Conservation (phyloP, 2,329 filamentous ascomycete genomes). For the Neopestalotiopsis clavispora region DNA sequence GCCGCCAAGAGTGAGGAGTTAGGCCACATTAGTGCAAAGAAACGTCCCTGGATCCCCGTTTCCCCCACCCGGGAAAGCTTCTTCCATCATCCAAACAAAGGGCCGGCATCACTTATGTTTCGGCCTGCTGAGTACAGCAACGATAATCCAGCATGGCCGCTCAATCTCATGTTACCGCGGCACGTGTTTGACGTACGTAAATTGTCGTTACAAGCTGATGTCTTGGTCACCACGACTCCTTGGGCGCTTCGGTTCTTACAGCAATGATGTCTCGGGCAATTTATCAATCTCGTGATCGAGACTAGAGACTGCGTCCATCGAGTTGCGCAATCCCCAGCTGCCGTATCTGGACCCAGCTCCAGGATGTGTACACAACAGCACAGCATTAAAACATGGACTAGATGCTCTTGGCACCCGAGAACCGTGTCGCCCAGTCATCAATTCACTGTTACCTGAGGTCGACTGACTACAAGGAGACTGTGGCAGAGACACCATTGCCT, state of each 20-base stretch:
- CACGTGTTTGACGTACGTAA: background rate
- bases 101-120: background rate
- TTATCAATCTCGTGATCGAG: background rate
- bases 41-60: background rate
- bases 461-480: background rate
- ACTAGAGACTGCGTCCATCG: background rate
- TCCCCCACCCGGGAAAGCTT: background rate
- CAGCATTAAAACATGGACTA: background rate
- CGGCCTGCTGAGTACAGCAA: background rate
- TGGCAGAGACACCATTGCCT: background rate
- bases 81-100: background rate
- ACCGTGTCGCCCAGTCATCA: background rate
- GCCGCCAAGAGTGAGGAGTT: background rate
- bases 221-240: background rate
- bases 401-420: background rate
- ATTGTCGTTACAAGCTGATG: background rate
- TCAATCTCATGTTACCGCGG: background rate
- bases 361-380: background rate
- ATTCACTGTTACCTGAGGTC: background rate
- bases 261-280: background rate
- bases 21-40: background rate
- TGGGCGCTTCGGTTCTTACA: background rate
- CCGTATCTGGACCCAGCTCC: constrained; percentile 4
- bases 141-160: background rate
- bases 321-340: constrained; percentile 2